phyloP scores from a whole-genome alignment of 164 flowering plant species.

The Aristolochia fimbriata region DNA sequence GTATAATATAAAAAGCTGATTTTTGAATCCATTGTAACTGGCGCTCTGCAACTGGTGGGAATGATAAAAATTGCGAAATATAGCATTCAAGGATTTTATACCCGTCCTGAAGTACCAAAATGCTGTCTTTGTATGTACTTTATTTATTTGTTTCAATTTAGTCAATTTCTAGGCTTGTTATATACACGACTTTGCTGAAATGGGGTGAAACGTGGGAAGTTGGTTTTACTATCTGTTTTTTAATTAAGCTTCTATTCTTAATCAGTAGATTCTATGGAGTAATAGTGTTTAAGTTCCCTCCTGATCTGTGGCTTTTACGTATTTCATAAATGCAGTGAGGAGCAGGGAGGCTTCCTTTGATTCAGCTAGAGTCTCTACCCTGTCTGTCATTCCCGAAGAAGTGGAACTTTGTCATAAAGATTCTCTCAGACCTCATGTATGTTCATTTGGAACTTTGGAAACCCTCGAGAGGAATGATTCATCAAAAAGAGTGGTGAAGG shows the following conservation, averaged over 20 bases:
- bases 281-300: not conserved
- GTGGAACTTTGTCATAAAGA: conserved; percentile 18
- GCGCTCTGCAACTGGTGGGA: no score
- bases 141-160: no score
- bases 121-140: no score
- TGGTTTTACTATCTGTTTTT: no score
- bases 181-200: no score
- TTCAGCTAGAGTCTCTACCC: conserved; percentile 26
- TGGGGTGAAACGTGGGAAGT: no score
- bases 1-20: not conserved
- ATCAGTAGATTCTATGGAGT: no score
- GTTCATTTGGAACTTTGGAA: conserved; percentile 21
- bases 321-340: conserved; percentile 26
- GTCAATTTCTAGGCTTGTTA: no score
- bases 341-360: conserved; percentile 35
- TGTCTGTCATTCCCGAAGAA: conserved; percentile 30
- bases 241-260: no score
- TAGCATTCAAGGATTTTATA: no score
- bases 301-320: not conserved
- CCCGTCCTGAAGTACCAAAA: no score
- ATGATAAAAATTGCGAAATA: no score
- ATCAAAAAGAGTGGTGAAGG: conserved; percentile 30
- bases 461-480: conserved; percentile 15
- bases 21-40: not conserved
- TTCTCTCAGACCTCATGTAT: conserved; percentile 18